Conservation (phyloP, 768 basidiomycete species). For the Suillus bovinus region DNA sequence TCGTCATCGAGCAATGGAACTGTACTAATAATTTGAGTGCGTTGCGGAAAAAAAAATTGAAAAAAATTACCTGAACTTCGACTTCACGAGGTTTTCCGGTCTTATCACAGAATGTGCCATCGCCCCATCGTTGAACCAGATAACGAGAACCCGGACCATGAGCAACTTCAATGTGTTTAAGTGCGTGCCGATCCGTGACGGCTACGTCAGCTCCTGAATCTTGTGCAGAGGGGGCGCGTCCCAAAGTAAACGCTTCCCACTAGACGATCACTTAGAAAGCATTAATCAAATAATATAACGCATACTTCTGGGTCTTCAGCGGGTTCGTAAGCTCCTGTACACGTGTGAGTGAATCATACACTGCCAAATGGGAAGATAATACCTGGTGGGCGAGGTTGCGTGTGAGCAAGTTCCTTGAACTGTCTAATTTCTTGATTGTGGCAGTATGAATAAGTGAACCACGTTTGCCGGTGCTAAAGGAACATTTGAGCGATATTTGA, state of each 20-base stretch:
- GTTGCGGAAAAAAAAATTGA: conserved; percentile 5
- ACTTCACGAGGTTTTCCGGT: conserved; percentile 85
- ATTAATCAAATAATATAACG: conserved; percentile 28
- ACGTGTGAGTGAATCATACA: conserved; percentile 21
- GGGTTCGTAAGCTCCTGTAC: conserved; percentile 68
- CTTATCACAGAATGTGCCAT: conserved; percentile 93
- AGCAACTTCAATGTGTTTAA: conserved; percentile 74
- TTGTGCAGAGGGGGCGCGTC: conserved; percentile 61
- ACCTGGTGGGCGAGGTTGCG: conserved; percentile 68
- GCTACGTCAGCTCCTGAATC: conserved; percentile 66
- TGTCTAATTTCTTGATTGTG: conserved; percentile 95
- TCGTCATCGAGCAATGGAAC: conserved; percentile 97
- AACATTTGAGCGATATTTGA: conserved; percentile 31
- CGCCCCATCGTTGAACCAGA: conserved; percentile 88
- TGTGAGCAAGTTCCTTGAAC: conserved; percentile 80
- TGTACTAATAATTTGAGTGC: conserved; percentile 31
- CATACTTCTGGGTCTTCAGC: conserved; percentile 84
- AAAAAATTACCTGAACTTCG: conserved; percentile 81
- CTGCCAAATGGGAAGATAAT: conserved; percentile 20
- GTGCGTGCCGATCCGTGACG: conserved; percentile 63
- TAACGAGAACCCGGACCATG: conserved; percentile 82
- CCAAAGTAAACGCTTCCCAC: conserved; percentile 81
- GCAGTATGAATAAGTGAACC: conserved; percentile 98
- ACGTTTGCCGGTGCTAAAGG: conserved; percentile 76
- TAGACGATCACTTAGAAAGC: conserved; percentile 31